Evolutionary conservation across 805 yeast species (phyloP).

Genomic region (Kazachstania psychrophila): DNA sequence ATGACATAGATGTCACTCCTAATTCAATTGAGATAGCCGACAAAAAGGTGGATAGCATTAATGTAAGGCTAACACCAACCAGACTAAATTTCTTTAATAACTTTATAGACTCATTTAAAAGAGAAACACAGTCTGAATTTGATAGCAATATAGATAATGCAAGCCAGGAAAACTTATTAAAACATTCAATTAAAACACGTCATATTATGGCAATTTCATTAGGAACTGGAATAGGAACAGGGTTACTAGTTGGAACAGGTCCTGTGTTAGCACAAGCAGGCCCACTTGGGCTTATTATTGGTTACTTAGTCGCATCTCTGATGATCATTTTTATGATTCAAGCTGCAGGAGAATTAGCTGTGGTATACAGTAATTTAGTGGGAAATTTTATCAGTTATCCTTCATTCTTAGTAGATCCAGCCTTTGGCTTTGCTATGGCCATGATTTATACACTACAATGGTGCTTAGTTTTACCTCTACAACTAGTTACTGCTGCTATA

Average conservation of each 20-base stretch:
- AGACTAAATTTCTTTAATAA: too few species aligned
- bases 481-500: conserved; percentile 47
- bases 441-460: conserved; percentile 50
- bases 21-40: too few species aligned
- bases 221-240: conserved; percentile 80
- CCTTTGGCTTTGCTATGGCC: conserved; percentile 55
- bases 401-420: conserved; percentile 42
- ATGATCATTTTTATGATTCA: conserved; percentile 49
- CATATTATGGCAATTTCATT: conserved; percentile 41
- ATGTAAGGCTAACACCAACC: too few species aligned
- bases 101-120: too few species aligned
- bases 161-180: conserved; percentile 4
- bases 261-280: conserved; percentile 36
- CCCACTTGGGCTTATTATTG: conserved; percentile 41
- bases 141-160: too few species aligned
- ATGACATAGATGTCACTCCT: too few species aligned
- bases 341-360: conserved; percentile 54
- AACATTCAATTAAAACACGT: conserved; percentile 10
- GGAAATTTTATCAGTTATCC: conserved; percentile 58
- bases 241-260: conserved; percentile 49
- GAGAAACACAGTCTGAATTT: too few species aligned
- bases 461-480: conserved; percentile 46
- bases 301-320: conserved; percentile 44
- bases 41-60: too few species aligned
- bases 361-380: conserved; percentile 43